Conservation (phyloP, 139 green algal species). For the Zygnema cylindricum region DNA sequence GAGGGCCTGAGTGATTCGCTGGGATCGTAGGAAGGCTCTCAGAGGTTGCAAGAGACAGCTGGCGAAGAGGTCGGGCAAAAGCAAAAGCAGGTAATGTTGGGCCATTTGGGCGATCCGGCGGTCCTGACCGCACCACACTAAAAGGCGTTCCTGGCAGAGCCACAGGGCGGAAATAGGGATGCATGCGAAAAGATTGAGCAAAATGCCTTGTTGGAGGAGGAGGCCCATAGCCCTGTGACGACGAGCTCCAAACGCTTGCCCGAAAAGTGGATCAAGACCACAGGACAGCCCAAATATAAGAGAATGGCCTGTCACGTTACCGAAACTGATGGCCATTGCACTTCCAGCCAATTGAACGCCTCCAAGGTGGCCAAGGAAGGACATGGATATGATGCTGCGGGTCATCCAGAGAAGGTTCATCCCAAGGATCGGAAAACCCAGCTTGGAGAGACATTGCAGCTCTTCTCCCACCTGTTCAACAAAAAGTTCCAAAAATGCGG, state of each 20-base stretch:
- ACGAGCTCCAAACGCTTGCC: slow-evolving; percentile 55
- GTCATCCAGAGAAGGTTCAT: slow-evolving; percentile 42
- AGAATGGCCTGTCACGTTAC: slow-evolving; percentile 45
- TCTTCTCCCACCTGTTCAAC: slow-evolving; percentile 20
- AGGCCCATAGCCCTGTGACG: slow-evolving; percentile 24
- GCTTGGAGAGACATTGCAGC: slow-evolving; percentile 1
- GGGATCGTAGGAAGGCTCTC: slow-evolving; percentile 14
- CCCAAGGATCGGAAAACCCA: slow-evolving; percentile 15
- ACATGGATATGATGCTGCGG: slow-evolving; percentile 45
- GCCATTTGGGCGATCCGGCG: not conserved
- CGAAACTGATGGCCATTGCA: slow-evolving; percentile 48
- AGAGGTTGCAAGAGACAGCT: not conserved
- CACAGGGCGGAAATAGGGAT: slow-evolving; percentile 42
- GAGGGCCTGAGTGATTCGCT: slow-evolving; percentile 7
- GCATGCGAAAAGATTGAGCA: slow-evolving; percentile 38
- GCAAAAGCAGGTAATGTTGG: not conserved
- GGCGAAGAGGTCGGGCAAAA: slow-evolving; percentile 23
- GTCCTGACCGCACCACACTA: slow-evolving; percentile 43
- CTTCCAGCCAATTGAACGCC: slow-evolving; percentile 26
- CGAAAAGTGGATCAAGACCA: slow-evolving; percentile 48
- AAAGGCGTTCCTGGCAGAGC: slow-evolving; percentile 32
- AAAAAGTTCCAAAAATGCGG: too few species aligned
- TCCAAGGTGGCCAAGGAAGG: slow-evolving; percentile 45
- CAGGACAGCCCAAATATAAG: slow-evolving; percentile 40
- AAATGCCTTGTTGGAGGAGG: slow-evolving; percentile 41